Evolutionary conservation across 225 moss, liverwort and hornwort genomes (phyloP).

Genomic region (Straminergon stramineum): DNA sequence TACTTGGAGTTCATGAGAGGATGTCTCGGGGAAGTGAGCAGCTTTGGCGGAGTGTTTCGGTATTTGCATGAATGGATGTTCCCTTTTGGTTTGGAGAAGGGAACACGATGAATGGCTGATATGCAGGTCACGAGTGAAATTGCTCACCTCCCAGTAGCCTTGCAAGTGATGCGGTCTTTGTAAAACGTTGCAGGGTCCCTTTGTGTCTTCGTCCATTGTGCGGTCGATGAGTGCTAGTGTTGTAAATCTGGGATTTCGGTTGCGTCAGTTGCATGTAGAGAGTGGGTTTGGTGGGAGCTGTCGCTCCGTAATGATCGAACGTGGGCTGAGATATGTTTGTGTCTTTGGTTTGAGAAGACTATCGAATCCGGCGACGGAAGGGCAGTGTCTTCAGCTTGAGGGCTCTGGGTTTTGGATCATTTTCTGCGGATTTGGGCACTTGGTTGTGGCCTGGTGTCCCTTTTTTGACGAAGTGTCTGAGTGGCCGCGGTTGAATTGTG

Average conservation of each 20-base stretch:
- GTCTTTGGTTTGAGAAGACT: background rate
- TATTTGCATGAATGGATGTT: background rate
- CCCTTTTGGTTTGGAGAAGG: background rate
- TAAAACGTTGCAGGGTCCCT: background rate
- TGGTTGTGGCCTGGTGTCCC: background rate
- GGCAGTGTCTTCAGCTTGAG: background rate
- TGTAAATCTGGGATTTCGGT: background rate
- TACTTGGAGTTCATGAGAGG: background rate
- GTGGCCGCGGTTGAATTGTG: background rate
- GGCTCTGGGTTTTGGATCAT: background rate
- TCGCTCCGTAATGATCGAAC: background rate
- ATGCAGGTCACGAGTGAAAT: background rate
- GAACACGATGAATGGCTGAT: background rate
- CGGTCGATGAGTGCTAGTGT: background rate
- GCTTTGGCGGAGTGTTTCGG: background rate
- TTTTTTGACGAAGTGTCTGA: background rate
- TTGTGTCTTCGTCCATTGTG: background rate
- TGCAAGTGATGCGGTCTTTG: background rate
- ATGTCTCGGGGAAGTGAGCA: background rate
- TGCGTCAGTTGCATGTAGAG: background rate
- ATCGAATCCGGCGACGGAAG: background rate
- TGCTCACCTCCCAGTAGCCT: no score
- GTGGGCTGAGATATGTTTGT: background rate
- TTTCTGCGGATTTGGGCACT: no score
- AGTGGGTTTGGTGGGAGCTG: background rate